phyloP scores from a whole-genome alignment of 768 basidiomycete species.

The Leccinum subtestaceum region DNA sequence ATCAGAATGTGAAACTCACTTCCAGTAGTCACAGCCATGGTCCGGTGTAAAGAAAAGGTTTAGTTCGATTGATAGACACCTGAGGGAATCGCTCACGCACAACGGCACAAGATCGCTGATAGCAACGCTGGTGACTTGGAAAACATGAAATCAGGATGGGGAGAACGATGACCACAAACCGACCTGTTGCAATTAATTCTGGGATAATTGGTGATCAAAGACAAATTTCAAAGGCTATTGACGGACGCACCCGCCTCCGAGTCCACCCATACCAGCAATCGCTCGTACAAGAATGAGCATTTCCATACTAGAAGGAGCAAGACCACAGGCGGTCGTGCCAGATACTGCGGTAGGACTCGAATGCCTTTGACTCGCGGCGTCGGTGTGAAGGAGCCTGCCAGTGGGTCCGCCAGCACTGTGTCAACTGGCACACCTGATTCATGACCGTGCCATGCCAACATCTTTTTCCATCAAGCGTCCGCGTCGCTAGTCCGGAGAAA shows the following conservation, averaged over 20 bases:
- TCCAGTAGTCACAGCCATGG: no score
- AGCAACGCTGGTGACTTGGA: background rate
- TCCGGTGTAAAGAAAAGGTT: background rate
- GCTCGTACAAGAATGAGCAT: background rate
- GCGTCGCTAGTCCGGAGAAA: no score
- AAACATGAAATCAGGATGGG: background rate
- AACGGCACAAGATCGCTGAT: background rate
- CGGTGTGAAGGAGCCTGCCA: no score
- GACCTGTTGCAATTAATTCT: background rate
- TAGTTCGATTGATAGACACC: background rate
- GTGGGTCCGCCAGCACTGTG: no score
- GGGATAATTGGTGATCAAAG: background rate
- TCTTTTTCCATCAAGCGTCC: no score
- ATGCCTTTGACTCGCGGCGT: no score
- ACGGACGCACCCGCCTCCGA: background rate
- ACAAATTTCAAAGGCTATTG: background rate
- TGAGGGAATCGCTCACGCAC: background rate
- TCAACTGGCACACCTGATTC: no score
- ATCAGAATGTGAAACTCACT: no score
- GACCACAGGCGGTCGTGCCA: background rate
- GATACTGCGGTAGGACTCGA: constrained; percentile 30
- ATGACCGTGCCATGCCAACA: no score
- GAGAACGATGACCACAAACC: background rate
- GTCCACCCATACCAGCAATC: background rate
- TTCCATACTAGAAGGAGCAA: background rate